These are phyloP conservation scores for Closterium sp. DNA, from an alignment of 139 green algal species.

Conservation along the genomic window DNA sequence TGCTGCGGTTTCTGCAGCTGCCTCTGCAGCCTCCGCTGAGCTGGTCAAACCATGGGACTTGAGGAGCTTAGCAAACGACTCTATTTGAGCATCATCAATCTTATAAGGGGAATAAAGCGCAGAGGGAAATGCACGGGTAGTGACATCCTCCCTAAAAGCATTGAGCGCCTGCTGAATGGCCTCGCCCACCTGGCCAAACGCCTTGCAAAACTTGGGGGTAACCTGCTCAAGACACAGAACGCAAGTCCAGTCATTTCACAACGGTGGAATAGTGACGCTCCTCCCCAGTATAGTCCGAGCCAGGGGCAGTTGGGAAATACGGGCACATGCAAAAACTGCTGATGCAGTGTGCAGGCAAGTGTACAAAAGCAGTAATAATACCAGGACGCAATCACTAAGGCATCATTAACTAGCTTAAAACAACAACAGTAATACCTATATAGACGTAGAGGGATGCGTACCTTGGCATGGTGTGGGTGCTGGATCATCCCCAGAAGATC, in stretches of 20 bases:
- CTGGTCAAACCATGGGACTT: background rate
- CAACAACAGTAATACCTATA: too few relatives aligned
- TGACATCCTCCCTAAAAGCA: constrained; percentile 79
- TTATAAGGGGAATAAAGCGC: constrained; percentile 78
- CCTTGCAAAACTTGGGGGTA: constrained; percentile 99
- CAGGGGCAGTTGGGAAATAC: too few relatives aligned
- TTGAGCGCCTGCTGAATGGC: constrained; percentile 71
- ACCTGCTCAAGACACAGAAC: constrained; percentile 57
- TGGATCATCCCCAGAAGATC: constrained; percentile 98
- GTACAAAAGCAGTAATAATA: background rate
- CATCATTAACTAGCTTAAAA: background rate
- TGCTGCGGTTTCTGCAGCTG: background rate
- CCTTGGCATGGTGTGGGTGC: constrained; percentile 94
- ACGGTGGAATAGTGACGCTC: background rate
- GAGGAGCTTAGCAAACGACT: background rate
- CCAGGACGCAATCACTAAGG: background rate
- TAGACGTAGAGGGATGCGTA: too few relatives aligned
- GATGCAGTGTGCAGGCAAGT: background rate
- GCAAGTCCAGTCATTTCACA: too few relatives aligned
- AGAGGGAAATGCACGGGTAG: constrained; percentile 66
- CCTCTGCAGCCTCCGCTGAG: background rate
- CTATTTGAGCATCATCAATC: constrained; percentile 13
- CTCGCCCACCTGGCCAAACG: constrained; percentile 80
- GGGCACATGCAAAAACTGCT: too few relatives aligned
- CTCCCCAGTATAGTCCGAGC: too few relatives aligned